A percentile compares a stretch with the other conserved stretches of the same genome.
These are phyloP conservation scores for Symbiotaphrina buchneri DNA, from an alignment of 495 filamentous ascomycete species.

Conservation along the genomic window DNA sequence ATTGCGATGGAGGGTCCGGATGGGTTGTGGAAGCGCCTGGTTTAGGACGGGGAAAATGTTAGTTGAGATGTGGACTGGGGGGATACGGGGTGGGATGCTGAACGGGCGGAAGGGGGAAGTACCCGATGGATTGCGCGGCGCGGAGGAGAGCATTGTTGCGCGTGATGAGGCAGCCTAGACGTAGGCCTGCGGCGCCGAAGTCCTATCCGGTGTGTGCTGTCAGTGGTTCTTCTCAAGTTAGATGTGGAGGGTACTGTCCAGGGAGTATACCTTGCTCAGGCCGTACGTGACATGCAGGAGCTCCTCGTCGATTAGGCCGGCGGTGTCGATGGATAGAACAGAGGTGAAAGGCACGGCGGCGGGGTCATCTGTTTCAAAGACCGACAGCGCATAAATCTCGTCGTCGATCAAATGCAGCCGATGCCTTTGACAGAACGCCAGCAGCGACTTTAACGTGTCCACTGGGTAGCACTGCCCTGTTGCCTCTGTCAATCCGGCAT, in stretches of 20 bases:
- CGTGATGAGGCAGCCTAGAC: constrained; percentile 14
- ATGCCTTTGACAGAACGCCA: constrained; percentile 8
- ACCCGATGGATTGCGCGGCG: too few species aligned
- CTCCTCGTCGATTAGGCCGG: constrained; percentile 11
- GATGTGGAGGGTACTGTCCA: neutral
- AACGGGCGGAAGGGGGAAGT: too few species aligned
- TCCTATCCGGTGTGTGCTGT: constrained; percentile 11
- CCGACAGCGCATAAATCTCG: constrained; percentile 11
- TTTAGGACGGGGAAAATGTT: too few species aligned
- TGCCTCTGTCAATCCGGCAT: too few species aligned
- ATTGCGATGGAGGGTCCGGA: too few species aligned
- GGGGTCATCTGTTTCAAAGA: constrained; percentile 6
- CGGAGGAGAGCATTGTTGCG: too few species aligned
- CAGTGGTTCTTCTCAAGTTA: neutral
- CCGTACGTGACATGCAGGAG: constrained; percentile 20
- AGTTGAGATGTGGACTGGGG: too few species aligned
- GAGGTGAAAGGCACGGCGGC: constrained; percentile 13
- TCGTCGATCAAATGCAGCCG: constrained; percentile 10
- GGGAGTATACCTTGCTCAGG: constrained; percentile 16
- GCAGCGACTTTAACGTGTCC: constrained; percentile 3
- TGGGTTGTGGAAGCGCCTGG: too few species aligned
- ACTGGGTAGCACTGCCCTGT: constrained; percentile 10
- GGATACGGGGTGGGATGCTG: too few species aligned
- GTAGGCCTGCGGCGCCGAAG: constrained; percentile 18
- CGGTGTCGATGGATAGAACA: constrained; percentile 12